Evolutionary conservation across 2,329 filamentous ascomycete species (phyloP), one percentile per base, ranked within the genome.

Genomic region (Fusarium sp.): DNA sequence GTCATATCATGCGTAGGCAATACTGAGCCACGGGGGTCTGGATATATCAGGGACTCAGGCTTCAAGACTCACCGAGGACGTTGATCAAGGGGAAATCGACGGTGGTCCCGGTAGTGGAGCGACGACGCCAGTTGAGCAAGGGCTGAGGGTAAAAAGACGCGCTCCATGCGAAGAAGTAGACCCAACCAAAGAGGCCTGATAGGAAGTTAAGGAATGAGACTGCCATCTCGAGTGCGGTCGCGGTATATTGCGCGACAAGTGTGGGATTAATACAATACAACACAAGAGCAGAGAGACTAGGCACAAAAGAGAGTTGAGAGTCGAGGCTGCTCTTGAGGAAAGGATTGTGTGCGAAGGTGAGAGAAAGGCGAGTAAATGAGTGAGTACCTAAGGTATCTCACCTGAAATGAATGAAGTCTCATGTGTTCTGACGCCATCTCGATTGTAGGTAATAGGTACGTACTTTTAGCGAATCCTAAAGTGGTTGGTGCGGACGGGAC

Each of bases 101-200:
- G 1, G 94, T 93, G 7, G 95, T 90, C 42, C 96, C 96, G 22
- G 88, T 86, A 7, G 94, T 98, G 11, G 93, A 92, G 61, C 88
- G 88, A 57, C 94, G 91, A 30, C 84, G 84, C 79, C 86, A 91
- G 84, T 98, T 98, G 68, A 94, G 87, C 65, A 97, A 81, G 9
- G 92, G 89, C 78, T 98, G 96, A 3, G 95, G 94, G 79, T 98
- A 98, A 83, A 98, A 98, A 18, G 94, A 97, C 18, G 91, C 82
- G 14, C 92, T 95, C 95, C 95, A 96, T 80, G 87, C 89, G 51
- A 90, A 70, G 69, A 88, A 91, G 81, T 94, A 94, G 76, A 91
- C 81, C 91, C 92, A 94, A 79, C 92, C 92, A 73, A 92, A 88
- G 32, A 91, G 76, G 76, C 83, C 86, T 53, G 87, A 89, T 20